Base-by-base conservation (phyloP, 495 filamentous ascomycete genomes). In the Cetradonia linearis region DNA sequence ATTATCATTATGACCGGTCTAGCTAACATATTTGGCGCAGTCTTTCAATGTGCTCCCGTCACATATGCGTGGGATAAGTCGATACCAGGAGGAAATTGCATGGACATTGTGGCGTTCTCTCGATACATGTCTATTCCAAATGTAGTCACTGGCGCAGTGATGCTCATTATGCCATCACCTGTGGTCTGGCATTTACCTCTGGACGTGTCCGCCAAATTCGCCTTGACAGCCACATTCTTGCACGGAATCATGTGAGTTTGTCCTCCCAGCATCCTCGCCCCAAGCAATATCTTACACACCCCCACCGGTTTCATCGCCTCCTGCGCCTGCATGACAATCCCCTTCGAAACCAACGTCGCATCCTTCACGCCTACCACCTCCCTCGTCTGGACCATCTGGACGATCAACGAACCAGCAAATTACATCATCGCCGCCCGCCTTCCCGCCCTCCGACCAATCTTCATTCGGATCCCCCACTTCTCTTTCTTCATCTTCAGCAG, bases 391-490 rank as follows among this genome's bases (percentile, higher is more conserved):
- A 66, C 68, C 10, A 70, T 75, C 49, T 78, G 73, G 72, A 75
- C 74, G 36, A 68, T 72, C 13, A 69, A 74, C 36, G 76, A 78
- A 56, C 69, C 75, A 8, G 71, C 74, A 30, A 69, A 73, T 44
- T 74, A 75, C 44, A 67, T 77, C 47, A 76, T 79, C 36, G 72
- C 73, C 56, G 72, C 74, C 18, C 75, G 76, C 56, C 66, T 79
- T n/a, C 74, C 73, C 0, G 74, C 76, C 9, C 68, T 76, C 34
- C 72, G 74, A 9, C 75, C 75, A 6, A 59, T 77, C 14, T 37
- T 73, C 23, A 61, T 37, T 16, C 55, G 47, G 25, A 20, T 62
- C 47, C 50, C 63, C 0, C 63, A 55, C 6, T 7, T 44, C 7
- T 37, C 60, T 7, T 60, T 63, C n/a, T 63, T 60, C 56, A 37